Evolutionary conservation across 331 rosid genomes (phyloP), one percentile per base, ranked within the genome.

Genomic region (Malus hybrid): DNA sequence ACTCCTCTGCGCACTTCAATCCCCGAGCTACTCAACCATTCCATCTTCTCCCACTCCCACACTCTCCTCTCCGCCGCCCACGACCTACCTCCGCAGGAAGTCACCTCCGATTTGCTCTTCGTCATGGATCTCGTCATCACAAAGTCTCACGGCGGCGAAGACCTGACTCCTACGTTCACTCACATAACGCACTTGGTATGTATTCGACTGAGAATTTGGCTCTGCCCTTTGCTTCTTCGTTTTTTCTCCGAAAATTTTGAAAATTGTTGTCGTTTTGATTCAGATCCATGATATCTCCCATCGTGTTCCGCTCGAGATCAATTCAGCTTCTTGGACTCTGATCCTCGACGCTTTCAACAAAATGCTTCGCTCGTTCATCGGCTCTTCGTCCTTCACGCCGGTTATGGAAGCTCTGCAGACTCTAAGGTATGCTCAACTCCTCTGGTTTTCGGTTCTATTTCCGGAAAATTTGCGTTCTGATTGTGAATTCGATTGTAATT

Each of bases 41-140:
- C 88, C 77, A 81, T 93, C 70, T 84, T 91, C 88, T 88, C 93
- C 36, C 86, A 88, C 44, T 86, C 93, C 28, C 76, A 73, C 28
- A 20, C 84, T 66, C 71, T 93, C 64, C 13, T 88, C 33, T 85
- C 90, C 62, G 94, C 91, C 10, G 89, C 91, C 10, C 77, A 79
- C n/a, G 83, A 84, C 44, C 91, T 93, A 55, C 96, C 96, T 71
- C 84, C 93, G 48, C 87, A 6, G 32, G 72, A 93, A 93, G 92
- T 91, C 75, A 80, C 91, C 30, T 91, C 98, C 50, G 94, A 93
- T 81, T 72, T 91, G 76, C 57, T 89, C 75, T 91, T 93, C 74
- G n/a, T 91, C 62, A 70, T 87, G 81, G 96, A 89, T 62, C 55
- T 93, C 79, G 77, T 86, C 64, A 66, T 81, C 48, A 32, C 81